Evolutionary conservation across 371 early-diverging fungal species (phyloP), one percentile per base, ranked within the genome.

Genomic region (Chytridium lagenaria): DNA sequence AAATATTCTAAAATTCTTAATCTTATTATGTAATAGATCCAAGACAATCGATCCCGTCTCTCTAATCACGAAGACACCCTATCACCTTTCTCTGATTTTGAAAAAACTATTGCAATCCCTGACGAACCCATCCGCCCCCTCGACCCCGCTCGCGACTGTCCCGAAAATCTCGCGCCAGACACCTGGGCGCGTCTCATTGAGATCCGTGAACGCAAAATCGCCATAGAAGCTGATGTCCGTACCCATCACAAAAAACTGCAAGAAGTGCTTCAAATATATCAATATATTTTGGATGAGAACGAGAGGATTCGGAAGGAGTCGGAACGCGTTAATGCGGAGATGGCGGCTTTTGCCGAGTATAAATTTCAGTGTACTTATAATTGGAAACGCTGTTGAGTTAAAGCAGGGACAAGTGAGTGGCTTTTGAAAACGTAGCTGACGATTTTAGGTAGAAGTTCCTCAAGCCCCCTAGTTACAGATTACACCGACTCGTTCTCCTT

Each of bases 331-430:
- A 64, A 69, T 10, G 72, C 30, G 33, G 83, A 81, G 33, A 49
- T 84, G 76, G 63, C 68, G 7, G 71, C 78, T 50, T 83, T 87
- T 65, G 34, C 76, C 33, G 85, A 86, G 67, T 80, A 81, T 72
- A 71, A 72, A 40, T 82, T 85, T 51, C 75, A 80, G 37, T 68
- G 51, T 49, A 84, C 76, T 31, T 86, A 81, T 72, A 82, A 88
- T 70, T 83, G 36, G 86, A 86, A 33, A 70, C 61, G 7, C 72
- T 88, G 66, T 82, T 61, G 70, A 76, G 59, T 74, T 88, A 15
- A 88, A 88, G 77, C 88, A 88, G 68, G 88, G 88, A 12, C 87
- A 87, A 77, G 83, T 79, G n/a, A n/a, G n/a, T 52, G 37, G 33
- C 16, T 28, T 59, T 38, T 52, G n/a, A 28, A 7, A 34, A 39